Evolutionary conservation across 2,329 filamentous ascomycete species (phyloP).

Genomic region (Phialophora expanda): DNA sequence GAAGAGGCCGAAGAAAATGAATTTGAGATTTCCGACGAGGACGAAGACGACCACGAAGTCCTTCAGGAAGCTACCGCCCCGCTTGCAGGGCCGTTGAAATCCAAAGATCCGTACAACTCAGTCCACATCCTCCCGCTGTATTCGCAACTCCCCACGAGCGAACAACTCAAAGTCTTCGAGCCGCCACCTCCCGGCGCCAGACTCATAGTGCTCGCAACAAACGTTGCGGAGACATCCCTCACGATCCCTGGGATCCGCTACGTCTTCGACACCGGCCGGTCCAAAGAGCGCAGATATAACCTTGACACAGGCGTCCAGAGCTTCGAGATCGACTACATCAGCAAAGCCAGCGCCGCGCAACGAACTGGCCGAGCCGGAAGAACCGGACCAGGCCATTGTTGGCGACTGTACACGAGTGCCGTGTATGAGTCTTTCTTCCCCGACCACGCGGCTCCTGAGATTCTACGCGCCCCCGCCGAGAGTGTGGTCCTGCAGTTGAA

Average conservation of each 20-base stretch:
- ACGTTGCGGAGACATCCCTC: conserved; percentile 95
- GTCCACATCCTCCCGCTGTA: conserved; percentile 94
- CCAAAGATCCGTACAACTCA: conserved; percentile 64
- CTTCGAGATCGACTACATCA: conserved; percentile 95
- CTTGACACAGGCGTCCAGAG: conserved; percentile 88
- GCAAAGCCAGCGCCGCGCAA: conserved; percentile 93
- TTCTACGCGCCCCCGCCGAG: conserved; percentile 89
- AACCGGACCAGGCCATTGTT: conserved; percentile 95
- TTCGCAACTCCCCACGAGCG: conserved; percentile 85
- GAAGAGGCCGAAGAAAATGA: conserved; percentile 66
- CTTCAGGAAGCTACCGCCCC: conserved; percentile 40
- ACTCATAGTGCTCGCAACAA: conserved; percentile 88
- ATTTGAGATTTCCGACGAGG: conserved; percentile 64
- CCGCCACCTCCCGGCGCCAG: conserved; percentile 79
- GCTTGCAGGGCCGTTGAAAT: background rate
- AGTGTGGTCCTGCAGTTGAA: conserved; percentile 92
- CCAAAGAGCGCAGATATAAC: conserved; percentile 91
- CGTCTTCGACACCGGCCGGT: conserved; percentile 91
- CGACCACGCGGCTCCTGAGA: conserved; percentile 84
- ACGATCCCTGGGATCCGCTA: conserved; percentile 95
- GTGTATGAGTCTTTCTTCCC: conserved; percentile 87
- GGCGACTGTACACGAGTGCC: conserved; percentile 90
- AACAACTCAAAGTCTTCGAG: conserved; percentile 91
- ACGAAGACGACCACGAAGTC: conserved; percentile 70
- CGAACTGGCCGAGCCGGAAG: conserved; percentile 90